These are phyloP conservation scores for Phaeotremella skinneri DNA, from an alignment of 768 basidiomycete species.

Conservation along the genomic window DNA sequence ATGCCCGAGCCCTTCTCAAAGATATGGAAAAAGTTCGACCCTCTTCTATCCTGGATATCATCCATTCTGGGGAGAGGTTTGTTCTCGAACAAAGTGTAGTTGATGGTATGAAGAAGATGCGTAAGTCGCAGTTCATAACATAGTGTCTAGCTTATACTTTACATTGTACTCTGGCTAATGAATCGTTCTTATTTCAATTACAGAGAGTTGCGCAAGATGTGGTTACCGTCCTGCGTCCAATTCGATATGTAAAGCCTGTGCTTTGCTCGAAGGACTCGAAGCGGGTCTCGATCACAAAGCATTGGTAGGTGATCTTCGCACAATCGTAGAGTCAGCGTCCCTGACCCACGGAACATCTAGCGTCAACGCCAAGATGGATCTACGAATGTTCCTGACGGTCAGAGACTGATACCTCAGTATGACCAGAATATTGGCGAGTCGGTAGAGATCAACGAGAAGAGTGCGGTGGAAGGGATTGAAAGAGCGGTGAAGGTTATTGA, in stretches of 20 bases:
- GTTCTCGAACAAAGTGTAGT: slow-evolving; percentile 82
- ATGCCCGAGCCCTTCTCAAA: slow-evolving; percentile 90
- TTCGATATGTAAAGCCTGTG: slow-evolving; percentile 74
- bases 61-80: slow-evolving; percentile 91
- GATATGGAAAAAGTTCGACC: slow-evolving; percentile 91
- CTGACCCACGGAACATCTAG: slow-evolving; percentile 60
- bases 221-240: slow-evolving; percentile 86
- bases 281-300: slow-evolving; percentile 63
- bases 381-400: slow-evolving; percentile 61
- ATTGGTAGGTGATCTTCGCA: slow-evolving; percentile 39
- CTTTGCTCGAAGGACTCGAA: slow-evolving; percentile 83
- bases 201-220: slow-evolving; percentile 87
- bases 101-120: slow-evolving; percentile 75
- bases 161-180: neutral
- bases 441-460: neutral
- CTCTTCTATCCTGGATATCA: slow-evolving; percentile 94
- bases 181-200: slow-evolving; percentile 9
- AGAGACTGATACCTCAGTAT: slow-evolving; percentile 67
- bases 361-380: slow-evolving; percentile 63
- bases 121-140: slow-evolving; percentile 56
- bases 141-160: neutral
- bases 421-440: slow-evolving; percentile 21
- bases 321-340: slow-evolving; percentile 14
- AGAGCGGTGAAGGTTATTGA: slow-evolving; percentile 34
- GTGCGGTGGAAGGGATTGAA: slow-evolving; percentile 35